Evolutionary conservation across 768 basidiomycete genomes (phyloP), one percentile per base, ranked within the genome.

Genomic region (Leccinum disarticulatum): DNA sequence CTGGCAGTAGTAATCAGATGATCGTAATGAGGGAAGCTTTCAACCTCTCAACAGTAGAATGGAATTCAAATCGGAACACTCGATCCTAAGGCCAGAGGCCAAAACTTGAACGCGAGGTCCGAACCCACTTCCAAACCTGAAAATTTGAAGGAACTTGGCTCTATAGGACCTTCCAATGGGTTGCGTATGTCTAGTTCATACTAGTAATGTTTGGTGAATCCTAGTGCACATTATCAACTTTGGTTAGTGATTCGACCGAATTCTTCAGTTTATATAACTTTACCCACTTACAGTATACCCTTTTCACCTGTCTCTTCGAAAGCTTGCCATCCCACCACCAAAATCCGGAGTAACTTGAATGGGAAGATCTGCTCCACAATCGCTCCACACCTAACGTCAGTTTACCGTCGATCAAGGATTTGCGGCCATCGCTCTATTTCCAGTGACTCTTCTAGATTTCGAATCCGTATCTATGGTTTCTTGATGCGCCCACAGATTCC

Each of bases 371-470:
- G 5, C 33, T 15, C 22, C 27, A 22, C 33, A 35, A 5, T 3
- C 19, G 19, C 36, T n/a, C 22, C 25, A 19, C 33, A 33, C 4
- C 3, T 28, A 15, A 38, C 43, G 46, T 51, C 11, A 49, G 58
- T 66, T 54, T n/a, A 17, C 41, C 50, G 65, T 46, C 66, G 59
- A 65, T 68, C 66, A 59, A 41, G 28, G 63, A 58, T 61, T 55
- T 8, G 41, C 63, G n/a, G 7, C 4, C 22, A 14, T 19, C 46
- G 8, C 41, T 28, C 33, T 33, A 54, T 52, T 36, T 0, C 47
- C 35, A 52, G n/a, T 28, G 31, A 36, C 19, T 17, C n/a, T 9
- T n/a, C 11, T 9, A 28, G 30, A 15, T 30, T 13, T 22, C 19
- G 41, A 47, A 46, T 17, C 10, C 1, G 14, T 35, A 19, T n/a